These are phyloP conservation scores for Elaeis guineensis DNA, from an alignment of 176 grass and related monocot genomes.

Conservation along the genomic window DNA sequence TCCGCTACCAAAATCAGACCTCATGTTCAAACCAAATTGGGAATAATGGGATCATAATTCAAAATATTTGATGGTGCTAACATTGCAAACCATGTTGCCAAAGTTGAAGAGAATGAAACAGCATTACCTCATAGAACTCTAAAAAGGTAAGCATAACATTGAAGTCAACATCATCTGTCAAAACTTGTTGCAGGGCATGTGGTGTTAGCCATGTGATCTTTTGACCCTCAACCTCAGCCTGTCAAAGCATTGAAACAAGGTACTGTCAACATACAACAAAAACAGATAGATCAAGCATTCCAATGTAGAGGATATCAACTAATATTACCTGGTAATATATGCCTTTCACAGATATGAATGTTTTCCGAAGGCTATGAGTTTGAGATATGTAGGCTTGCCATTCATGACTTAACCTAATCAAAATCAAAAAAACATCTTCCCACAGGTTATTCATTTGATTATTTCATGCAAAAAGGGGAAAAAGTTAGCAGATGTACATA, in stretches of 20 bases:
- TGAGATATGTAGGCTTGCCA: conserved; percentile 96
- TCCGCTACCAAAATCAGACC: too few relatives aligned
- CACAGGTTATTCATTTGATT: too few relatives aligned
- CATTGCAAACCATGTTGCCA: too few relatives aligned
- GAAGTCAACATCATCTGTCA: conserved; percentile 86
- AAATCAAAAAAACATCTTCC: too few relatives aligned
- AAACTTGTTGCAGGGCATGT: conserved; percentile 92
- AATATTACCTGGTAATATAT: conserved; percentile 85
- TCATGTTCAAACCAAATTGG: too few relatives aligned
- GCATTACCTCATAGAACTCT: conserved; percentile 82
- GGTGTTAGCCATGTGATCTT: conserved; percentile 95
- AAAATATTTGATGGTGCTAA: too few relatives aligned
- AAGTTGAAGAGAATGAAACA: neutral
- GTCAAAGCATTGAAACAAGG: conserved; percentile 10
- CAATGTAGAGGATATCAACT: neutral
- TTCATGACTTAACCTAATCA: conserved; percentile 84
- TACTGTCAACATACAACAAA: neutral
- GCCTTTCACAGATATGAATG: conserved; percentile 96
- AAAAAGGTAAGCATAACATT: conserved; percentile 98
- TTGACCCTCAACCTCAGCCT: conserved; percentile 99
- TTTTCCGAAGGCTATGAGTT: conserved; percentile 76
- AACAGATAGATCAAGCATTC: neutral
- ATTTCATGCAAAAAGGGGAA: too few relatives aligned
- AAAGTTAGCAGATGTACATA: too few relatives aligned
- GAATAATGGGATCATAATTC: too few relatives aligned